phyloP scores from a whole-genome alignment of 345 rosid species.

The Bruguiera sexangula region DNA sequence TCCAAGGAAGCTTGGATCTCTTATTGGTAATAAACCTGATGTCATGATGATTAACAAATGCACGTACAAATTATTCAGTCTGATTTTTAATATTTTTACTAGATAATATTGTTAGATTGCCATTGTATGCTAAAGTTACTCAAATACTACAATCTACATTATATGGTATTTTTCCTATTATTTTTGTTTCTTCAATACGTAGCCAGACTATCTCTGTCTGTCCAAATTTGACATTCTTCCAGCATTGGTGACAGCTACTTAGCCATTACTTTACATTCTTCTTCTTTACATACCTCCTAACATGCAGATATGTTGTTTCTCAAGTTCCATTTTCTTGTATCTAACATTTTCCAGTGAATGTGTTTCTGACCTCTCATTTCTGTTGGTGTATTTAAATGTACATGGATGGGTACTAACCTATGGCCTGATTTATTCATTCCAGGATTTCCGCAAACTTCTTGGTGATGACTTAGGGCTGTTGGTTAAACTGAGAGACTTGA shows the following conservation, averaged over 20 bases:
- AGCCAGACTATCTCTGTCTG: neutral
- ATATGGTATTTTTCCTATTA: neutral
- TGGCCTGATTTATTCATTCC: conserved; percentile 20
- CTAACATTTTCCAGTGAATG: neutral
- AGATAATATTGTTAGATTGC: no score
- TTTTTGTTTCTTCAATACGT: neutral
- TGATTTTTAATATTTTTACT: neutral
- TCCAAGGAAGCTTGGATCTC: conserved; percentile 82
- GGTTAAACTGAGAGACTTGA: conserved; percentile 56
- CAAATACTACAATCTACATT: neutral
- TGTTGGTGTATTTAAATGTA: neutral
- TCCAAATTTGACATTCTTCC: neutral
- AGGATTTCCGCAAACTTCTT: conserved; percentile 84
- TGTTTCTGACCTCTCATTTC: neutral
- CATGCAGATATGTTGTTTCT: neutral
- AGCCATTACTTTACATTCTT: neutral
- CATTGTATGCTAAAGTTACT: no score
- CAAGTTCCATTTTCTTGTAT: no score
- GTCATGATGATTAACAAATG: neutral
- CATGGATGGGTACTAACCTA: conserved; percentile 7
- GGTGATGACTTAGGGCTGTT: conserved; percentile 60
- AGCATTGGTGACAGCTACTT: neutral
- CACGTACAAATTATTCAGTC: conserved; percentile 2
- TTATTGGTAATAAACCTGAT: conserved; percentile 53
- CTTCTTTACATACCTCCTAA: neutral